Evolutionary conservation across 1,139 yeast genomes (phyloP).

Genomic region (Yamadazyma kanchanaburiensis): DNA sequence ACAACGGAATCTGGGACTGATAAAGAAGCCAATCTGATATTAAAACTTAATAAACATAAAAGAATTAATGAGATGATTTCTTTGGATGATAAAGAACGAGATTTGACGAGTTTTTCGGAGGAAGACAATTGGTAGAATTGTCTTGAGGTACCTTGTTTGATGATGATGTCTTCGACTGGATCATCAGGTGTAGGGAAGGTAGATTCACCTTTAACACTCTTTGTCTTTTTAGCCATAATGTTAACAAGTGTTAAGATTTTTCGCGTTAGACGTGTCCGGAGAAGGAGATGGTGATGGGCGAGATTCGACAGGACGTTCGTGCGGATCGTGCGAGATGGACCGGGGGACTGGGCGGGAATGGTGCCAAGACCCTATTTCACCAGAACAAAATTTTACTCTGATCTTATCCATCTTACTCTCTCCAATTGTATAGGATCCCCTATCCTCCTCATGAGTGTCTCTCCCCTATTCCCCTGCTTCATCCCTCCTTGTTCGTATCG

Average conservation of each 20-base stretch:
- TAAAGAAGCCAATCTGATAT: conserved; percentile 38
- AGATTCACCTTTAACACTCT: neutral
- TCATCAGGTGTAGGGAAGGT: conserved; percentile 2
- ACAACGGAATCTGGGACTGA: conserved; percentile 32
- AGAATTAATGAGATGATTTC: conserved; percentile 38
- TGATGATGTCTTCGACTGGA: conserved; percentile 3
- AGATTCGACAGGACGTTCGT: too few relatives aligned
- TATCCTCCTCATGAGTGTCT: too few relatives aligned
- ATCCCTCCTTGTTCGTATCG: too few relatives aligned
- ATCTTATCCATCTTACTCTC: too few relatives aligned
- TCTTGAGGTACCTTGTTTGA: conserved; percentile 9
- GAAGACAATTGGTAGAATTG: conserved; percentile 8
- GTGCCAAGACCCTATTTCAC: too few relatives aligned
- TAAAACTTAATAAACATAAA: conserved; percentile 51
- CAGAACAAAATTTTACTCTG: too few relatives aligned
- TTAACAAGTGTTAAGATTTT: conserved; percentile 2
- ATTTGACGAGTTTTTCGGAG: conserved; percentile 1
- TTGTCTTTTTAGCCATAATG: conserved; percentile 3
- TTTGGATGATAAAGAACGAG: conserved; percentile 6
- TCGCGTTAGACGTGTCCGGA: too few relatives aligned
- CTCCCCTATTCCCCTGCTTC: too few relatives aligned
- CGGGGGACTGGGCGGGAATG: neutral
- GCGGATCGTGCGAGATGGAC: neutral
- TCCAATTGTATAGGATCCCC: too few relatives aligned
- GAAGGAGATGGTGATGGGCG: too few relatives aligned